A percentile compares a stretch with the other conserved stretches of the same genome.
phyloP scores from a whole-genome alignment of 2,329 filamentous ascomycete species.

The Bipolaris cookei region DNA sequence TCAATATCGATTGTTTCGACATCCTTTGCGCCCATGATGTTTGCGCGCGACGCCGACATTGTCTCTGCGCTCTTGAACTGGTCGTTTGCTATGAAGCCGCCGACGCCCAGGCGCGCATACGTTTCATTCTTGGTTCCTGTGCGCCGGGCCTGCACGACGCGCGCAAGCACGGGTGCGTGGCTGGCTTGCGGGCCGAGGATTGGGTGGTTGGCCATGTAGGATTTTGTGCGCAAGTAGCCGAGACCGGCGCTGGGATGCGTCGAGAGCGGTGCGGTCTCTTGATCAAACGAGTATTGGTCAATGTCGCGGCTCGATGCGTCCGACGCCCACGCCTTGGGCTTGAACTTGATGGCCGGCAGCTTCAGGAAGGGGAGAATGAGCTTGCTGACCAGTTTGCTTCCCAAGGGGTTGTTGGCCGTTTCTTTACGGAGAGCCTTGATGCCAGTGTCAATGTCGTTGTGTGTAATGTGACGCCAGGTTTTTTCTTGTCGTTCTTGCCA shows the following conservation, averaged over 20 bases:
- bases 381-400: slow-evolving; percentile 57
- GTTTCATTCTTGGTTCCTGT: slow-evolving; percentile 22
- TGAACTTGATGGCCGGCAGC: slow-evolving; percentile 54
- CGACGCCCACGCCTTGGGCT: slow-evolving; percentile 24
- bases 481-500: slow-evolving; percentile 28
- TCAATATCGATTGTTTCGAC: slow-evolving; percentile 51
- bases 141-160: slow-evolving; percentile 57
- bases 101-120: slow-evolving; percentile 52
- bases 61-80: slow-evolving; percentile 40
- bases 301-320: slow-evolving; percentile 40
- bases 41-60: slow-evolving; percentile 30
- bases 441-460: slow-evolving; percentile 30
- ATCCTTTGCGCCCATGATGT: slow-evolving; percentile 17
- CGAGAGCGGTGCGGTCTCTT: slow-evolving; percentile 55
- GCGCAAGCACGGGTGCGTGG: slow-evolving; percentile 61
- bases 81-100: slow-evolving; percentile 53
- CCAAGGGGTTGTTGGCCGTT: slow-evolving; percentile 55
- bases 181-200: slow-evolving; percentile 64
- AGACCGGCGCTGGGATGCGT: slow-evolving; percentile 71
- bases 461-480: slow-evolving; percentile 37
- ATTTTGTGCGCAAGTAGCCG: slow-evolving; percentile 63
- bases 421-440: slow-evolving; percentile 54
- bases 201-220: slow-evolving; percentile 65
- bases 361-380: slow-evolving; percentile 64
- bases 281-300: slow-evolving; percentile 35